Evolutionary conservation across 2,329 filamentous ascomycete genomes (phyloP).

Genomic region (Botryotinia narcissicola): DNA sequence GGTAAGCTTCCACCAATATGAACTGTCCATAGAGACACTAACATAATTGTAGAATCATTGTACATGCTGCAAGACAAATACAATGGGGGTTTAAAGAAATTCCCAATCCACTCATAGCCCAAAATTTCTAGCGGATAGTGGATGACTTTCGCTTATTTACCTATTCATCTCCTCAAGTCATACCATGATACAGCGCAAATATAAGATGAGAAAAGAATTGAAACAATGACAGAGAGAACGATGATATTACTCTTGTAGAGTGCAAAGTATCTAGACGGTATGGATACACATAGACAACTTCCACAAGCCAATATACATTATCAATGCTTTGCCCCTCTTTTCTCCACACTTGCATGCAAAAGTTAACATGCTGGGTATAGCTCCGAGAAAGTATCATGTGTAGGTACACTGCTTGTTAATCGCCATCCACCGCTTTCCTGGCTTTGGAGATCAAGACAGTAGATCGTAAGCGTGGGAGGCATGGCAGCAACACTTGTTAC

Average conservation of each 20-base stretch:
- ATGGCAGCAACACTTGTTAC: not conserved
- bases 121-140: not conserved
- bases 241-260: not conserved
- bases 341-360: not conserved
- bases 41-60: not conserved
- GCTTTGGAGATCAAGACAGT: not conserved
- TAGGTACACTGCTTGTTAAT: not conserved
- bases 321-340: not conserved
- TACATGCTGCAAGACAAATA: not conserved
- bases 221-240: not conserved
- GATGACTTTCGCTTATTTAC: not conserved
- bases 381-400: not conserved
- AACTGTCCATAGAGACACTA: not conserved
- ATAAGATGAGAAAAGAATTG: not conserved
- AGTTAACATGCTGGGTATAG: not conserved
- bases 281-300: too few relatives aligned
- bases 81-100: not conserved
- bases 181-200: not conserved
- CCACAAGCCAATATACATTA: not conserved
- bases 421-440: not conserved
- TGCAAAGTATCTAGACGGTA: not conserved
- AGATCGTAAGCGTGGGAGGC: not conserved
- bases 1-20: slow-evolving; percentile 15
- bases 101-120: not conserved
- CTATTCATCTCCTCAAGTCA: not conserved